phyloP scores from a whole-genome alignment of 345 rosid genomes.

The Eucalyptus fibrosa region DNA sequence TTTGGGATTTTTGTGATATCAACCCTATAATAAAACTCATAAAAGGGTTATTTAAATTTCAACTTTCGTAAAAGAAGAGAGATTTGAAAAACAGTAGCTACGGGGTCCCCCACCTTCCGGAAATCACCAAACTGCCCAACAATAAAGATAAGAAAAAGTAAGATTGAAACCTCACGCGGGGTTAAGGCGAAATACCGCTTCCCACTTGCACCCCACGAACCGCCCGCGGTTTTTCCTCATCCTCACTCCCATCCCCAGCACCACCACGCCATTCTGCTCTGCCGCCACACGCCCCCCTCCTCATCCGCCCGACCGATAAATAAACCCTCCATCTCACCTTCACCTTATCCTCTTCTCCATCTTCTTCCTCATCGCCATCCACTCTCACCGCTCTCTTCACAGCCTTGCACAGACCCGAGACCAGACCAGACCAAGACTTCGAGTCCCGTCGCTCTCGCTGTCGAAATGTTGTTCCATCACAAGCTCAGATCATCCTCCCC shows the following conservation, averaged over 20 bases:
- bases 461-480: background rate
- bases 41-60: background rate
- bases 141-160: rapidly evolving
- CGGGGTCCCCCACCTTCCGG: background rate
- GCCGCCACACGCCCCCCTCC: background rate
- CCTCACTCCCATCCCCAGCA: background rate
- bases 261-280: background rate
- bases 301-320: rapidly evolving
- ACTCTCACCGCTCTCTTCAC: background rate
- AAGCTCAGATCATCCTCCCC: background rate
- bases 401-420: background rate
- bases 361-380: background rate
- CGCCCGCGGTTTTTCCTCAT: background rate
- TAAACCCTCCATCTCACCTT: too few relatives aligned
- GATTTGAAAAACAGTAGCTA: rapidly evolving
- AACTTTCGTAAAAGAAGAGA: rapidly evolving
- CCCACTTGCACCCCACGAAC: background rate
- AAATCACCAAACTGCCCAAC: background rate
- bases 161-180: background rate
- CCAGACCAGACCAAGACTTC: background rate
- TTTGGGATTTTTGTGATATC: rapidly evolving
- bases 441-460: background rate
- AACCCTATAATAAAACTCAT: background rate
- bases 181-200: background rate
- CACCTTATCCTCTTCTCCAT: background rate